Evolutionary conservation across 1,139 yeast species (phyloP), one percentile per base, ranked within the genome.

Genomic region (Magnusiomyces paraingens): DNA sequence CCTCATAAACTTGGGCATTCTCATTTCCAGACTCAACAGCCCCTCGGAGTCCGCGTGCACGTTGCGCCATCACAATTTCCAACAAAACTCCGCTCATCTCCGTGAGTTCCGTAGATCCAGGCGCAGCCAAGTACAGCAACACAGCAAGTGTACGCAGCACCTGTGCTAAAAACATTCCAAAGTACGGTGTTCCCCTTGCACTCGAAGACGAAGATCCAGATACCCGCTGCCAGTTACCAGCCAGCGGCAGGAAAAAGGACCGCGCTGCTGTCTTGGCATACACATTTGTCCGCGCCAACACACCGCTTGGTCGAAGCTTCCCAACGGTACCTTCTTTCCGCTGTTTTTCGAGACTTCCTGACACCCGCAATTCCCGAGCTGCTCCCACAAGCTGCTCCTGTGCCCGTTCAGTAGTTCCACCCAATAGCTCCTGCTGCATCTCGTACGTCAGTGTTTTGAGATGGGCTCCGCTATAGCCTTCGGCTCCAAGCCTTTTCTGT

Each of bases 11-110:
- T 26, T 26, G 8, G 8, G 8, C 8, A 26, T 8, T 8, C 32
- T 26, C 32, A 8, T 5, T 26, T 26, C 8, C 32, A 26, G 32
- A 26, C 32, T 26, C 32, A 8, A 8, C 4, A 18, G 17, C n/a
- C 18, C 32, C 18, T 8, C 38, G 47, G 21, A n/a, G 18, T 14
- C 38, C 38, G 32, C 17, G 12, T 15, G 38, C 39, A 14, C 47
- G 47, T 1, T 53, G 54, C 18, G 48, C 42, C 47, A 44, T 44
- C 2, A 75, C 63, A 2, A 83, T 64, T 1, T 72, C 67, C 20
- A 84, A 61, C 53, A 75, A 68, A 59, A 84, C 91, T 2, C 71
- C 66, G 0, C 80, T 71, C 88, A 85, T 83, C 45, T 81, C 86
- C 1, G 71, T 67, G 20, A 81, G 61, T 54, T 80, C 78, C 0